Evolutionary conservation across 306 rosid genomes (phyloP).

Genomic region (Cyclanthera cordifolia): DNA sequence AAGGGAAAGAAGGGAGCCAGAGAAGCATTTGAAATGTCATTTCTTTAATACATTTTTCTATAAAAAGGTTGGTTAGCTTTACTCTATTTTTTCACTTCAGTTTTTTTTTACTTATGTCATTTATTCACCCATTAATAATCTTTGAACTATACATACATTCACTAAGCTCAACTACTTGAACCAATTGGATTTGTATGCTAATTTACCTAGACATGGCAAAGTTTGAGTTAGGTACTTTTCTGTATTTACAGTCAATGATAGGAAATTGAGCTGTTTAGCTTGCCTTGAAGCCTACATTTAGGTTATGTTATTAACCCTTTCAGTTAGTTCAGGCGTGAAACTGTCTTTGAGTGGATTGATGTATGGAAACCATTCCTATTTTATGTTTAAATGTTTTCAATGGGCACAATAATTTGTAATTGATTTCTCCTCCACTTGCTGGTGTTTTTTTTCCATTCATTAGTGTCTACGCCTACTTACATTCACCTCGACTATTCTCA

Average conservation of each 20-base stretch:
- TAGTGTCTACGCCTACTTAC: too few relatives aligned
- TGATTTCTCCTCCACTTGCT: neutral
- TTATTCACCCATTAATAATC: neutral
- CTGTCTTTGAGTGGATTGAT: neutral
- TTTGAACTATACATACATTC: too few relatives aligned
- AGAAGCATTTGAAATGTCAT: constrained; percentile 76
- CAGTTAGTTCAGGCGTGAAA: neutral
- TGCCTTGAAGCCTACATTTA: neutral
- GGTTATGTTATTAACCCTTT: neutral
- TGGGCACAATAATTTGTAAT: neutral
- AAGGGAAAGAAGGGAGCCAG: constrained; percentile 75
- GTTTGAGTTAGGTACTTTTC: neutral
- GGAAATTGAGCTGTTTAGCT: neutral
- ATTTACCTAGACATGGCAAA: neutral
- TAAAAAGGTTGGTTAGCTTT: constrained; percentile 48
- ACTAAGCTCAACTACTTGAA: too few relatives aligned
- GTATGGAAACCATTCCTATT: neutral
- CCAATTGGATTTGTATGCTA: neutral
- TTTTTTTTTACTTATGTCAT: neutral
- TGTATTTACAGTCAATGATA: neutral
- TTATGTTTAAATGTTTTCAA: neutral
- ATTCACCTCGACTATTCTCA: too few relatives aligned
- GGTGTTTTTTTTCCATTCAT: neutral
- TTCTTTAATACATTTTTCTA: constrained; percentile 92
- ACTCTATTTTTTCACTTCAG: neutral